These are phyloP conservation scores for Parastagonospora avenae DNA, from an alignment of 2,329 filamentous ascomycete genomes.

Conservation along the genomic window DNA sequence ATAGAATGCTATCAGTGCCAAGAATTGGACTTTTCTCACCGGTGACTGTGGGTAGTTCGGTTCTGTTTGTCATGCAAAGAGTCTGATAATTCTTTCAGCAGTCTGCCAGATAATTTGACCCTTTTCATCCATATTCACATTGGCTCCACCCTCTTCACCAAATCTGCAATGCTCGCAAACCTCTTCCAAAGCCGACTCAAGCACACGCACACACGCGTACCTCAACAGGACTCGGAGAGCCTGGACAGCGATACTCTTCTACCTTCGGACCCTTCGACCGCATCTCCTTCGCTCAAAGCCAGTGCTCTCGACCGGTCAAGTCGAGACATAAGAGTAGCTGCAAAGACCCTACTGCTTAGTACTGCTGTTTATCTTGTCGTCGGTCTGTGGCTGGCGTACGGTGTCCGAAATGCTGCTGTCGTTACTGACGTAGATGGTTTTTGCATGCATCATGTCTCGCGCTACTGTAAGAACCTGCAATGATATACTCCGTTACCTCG, in stretches of 20 bases:
- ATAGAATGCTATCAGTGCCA: too few species aligned
- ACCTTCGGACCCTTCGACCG: conserved; percentile 5
- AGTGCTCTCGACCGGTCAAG: conserved; percentile 4
- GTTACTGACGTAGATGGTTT: conserved; percentile 27
- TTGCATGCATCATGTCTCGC: conserved; percentile 35
- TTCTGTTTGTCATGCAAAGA: too few species aligned
- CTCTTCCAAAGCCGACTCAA: conserved; percentile 11
- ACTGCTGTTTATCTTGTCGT: conserved; percentile 23
- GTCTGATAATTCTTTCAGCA: neutral
- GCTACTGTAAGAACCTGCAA: conserved; percentile 31
- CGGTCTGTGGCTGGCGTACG: conserved; percentile 21
- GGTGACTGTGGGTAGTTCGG: too few species aligned
- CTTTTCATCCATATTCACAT: too few species aligned
- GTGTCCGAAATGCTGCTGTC: conserved; percentile 12
- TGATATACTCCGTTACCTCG: neutral
- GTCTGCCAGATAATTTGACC: neutral
- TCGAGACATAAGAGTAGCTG: conserved; percentile 11
- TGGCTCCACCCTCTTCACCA: neutral
- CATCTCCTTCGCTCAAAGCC: conserved; percentile 3
- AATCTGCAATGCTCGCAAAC: conserved; percentile 8
- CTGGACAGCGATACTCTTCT: conserved; percentile 22
- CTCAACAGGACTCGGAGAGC: conserved; percentile 12
- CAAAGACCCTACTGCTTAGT: conserved; percentile 19
- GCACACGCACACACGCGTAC: conserved; percentile 14
- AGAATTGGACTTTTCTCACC: too few species aligned